phyloP scores from a whole-genome alignment of 768 basidiomycete genomes.

The Leccinum truebloodii region DNA sequence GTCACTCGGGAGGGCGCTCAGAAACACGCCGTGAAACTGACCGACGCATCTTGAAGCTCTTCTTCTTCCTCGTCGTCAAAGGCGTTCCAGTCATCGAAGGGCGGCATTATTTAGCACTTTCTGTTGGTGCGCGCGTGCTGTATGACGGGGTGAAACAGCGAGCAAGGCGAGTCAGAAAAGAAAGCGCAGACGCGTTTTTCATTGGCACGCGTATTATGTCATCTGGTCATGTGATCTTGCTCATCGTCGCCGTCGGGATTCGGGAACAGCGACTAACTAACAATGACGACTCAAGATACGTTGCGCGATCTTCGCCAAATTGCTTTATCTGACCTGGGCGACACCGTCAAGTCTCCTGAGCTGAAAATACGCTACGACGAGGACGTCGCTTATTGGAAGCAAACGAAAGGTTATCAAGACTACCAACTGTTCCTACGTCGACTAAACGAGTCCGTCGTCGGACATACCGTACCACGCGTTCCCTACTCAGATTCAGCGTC shows the following conservation, averaged over 20 bases:
- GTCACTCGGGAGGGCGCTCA: slow-evolving; percentile 4
- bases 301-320: slow-evolving; percentile 37
- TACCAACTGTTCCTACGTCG: slow-evolving; percentile 75
- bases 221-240: slow-evolving; percentile 21
- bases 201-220: slow-evolving; percentile 28
- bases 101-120: slow-evolving; percentile 45
- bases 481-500: no score
- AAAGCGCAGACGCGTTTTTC: neutral
- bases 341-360: slow-evolving; percentile 35
- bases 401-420: slow-evolving; percentile 68
- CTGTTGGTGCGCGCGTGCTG: neutral
- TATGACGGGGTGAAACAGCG: neutral
- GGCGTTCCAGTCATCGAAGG: slow-evolving; percentile 80
- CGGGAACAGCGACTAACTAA: neutral
- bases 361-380: slow-evolving; percentile 68
- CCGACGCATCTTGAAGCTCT: slow-evolving; percentile 72
- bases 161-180: slow-evolving; percentile 6
- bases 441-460: slow-evolving; percentile 57
- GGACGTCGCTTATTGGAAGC: slow-evolving; percentile 74
- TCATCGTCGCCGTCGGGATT: no score
- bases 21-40: slow-evolving; percentile 31
- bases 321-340: slow-evolving; percentile 21
- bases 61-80: slow-evolving; percentile 82
- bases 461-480: no score
- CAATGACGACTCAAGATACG: neutral